Evolutionary conservation across 176 grass and related monocot genomes (phyloP), one percentile per base, ranked within the genome.

Genomic region (Urochloa ruziziensis): DNA sequence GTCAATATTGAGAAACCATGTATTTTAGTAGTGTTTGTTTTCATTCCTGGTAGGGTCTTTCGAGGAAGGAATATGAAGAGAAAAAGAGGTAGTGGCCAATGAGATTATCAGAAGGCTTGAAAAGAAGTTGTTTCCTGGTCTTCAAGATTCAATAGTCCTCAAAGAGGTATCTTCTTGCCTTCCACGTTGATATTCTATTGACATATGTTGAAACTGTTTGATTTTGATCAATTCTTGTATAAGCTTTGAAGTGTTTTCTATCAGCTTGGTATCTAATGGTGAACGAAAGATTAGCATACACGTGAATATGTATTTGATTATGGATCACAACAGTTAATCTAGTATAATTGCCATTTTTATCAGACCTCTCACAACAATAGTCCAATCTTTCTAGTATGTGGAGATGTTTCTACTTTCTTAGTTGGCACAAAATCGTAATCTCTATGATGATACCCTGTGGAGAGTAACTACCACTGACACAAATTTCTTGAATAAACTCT

Each of bases 101-200:
- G 86, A 95, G 86, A 93, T 98, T 83, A 95, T 98, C 78, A 58
- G 62, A 43, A 92, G 95, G 72, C 90, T 98, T 81, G 95, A 98
- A 85, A 91, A 88, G 7, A 91, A 93, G 86, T 73, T 95, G 67
- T 98, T 98, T 87, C 92, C 90, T 70, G 95, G 95, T 67, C 95
- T 98, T 83, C 74, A 88, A 81, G 86, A 84, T 66, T 95, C 95
- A 61, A 93, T 98, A 89, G 90, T 98, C 25, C 88, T 98, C 82
- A 98, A 91, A 85, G 95, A 98, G 92, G 95, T 95, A 74, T 42
- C 2, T 15, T 46, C 8, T 84, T 78, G 24, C 44, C 34, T 54
- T 71, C 64, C 43, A 62, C 70, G 24, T 52, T 14, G 33, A 6
- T 4, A 80, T 69, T 85, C 40, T 68, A 1, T 62, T 49, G 43